Evolutionary conservation across 495 filamentous ascomycete genomes (phyloP).

Genomic region (Daldinia loculata): DNA sequence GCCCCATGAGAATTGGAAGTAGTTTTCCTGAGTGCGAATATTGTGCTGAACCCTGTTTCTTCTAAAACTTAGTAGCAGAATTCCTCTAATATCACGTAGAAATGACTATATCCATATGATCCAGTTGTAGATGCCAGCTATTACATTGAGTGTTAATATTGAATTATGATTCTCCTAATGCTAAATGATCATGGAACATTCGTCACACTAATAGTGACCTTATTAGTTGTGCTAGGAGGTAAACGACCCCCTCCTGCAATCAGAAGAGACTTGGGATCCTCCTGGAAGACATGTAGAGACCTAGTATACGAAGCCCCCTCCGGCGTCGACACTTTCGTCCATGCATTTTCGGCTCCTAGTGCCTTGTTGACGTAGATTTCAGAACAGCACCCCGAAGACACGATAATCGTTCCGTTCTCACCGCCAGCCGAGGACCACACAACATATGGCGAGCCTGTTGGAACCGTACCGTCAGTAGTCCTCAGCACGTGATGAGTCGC

Average conservation of each 20-base stretch:
- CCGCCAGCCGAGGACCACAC: constrained; percentile 64
- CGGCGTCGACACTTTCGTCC: constrained; percentile 59
- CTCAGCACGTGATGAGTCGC: constrained; percentile 55
- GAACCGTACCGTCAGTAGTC: constrained; percentile 55
- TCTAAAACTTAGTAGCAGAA: too few species aligned
- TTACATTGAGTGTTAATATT: background rate
- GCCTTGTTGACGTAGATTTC: constrained; percentile 66
- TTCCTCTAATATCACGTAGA: too few species aligned
- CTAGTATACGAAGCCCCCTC: constrained; percentile 62
- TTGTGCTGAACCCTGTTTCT: too few species aligned
- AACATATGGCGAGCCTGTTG: constrained; percentile 64
- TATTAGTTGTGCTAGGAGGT: constrained; percentile 54
- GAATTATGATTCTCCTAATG: background rate
- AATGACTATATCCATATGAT: too few species aligned
- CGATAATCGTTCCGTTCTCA: constrained; percentile 65
- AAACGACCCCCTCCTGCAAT: constrained; percentile 55
- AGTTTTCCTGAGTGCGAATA: background rate
- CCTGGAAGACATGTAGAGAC: constrained; percentile 56
- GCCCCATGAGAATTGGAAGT: background rate
- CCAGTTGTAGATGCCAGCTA: too few species aligned
- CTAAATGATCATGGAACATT: constrained; percentile 11
- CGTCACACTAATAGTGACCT: constrained; percentile 54
- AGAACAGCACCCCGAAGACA: constrained; percentile 59
- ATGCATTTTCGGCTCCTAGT: constrained; percentile 62
- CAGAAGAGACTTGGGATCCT: constrained; percentile 49